Conservation (phyloP, 78 protist species). For the Cavenderia fasciculata region DNA sequence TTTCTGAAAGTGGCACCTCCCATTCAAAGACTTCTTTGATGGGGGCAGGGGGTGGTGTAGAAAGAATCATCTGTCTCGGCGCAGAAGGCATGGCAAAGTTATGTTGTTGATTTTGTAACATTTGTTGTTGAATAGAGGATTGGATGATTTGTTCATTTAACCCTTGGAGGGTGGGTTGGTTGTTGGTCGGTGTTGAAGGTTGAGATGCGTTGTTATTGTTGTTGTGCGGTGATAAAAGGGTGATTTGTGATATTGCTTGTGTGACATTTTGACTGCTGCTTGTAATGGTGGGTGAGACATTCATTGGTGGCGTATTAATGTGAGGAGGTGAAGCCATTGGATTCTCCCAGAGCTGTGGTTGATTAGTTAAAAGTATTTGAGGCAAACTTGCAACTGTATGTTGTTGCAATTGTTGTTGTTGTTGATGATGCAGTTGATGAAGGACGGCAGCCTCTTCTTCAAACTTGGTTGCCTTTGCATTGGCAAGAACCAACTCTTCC, state of each 20-base stretch:
- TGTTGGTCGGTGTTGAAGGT: not conserved
- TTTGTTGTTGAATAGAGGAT: not conserved
- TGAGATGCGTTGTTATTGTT: not conserved
- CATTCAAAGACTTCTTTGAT: conserved; percentile 63
- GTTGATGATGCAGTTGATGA: conserved; percentile 35
- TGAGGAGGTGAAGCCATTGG: not conserved
- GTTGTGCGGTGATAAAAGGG: conserved; percentile 55
- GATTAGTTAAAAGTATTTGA: conserved; percentile 17
- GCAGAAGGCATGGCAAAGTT: conserved; percentile 1
- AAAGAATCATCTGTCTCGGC: too few relatives aligned
- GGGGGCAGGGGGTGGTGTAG: conserved; percentile 29
- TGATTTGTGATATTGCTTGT: conserved; percentile 29
- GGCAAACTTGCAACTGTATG: conserved; percentile 2
- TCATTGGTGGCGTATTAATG: conserved; percentile 3
- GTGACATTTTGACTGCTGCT: not conserved
- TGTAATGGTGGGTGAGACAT: not conserved
- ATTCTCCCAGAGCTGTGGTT: conserved; percentile 34
- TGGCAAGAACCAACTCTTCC: conserved; percentile 53
- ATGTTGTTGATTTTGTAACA: not conserved
- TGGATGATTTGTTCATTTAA: not conserved
- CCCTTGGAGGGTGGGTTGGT: not conserved
- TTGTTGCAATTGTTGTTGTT: not conserved
- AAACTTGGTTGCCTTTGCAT: conserved; percentile 73
- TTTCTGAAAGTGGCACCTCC: conserved; percentile 67
- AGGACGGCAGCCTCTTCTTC: conserved; percentile 68